Evolutionary conservation across 345 rosid genomes (phyloP).

Genomic region (Capsella bursapastoris): DNA sequence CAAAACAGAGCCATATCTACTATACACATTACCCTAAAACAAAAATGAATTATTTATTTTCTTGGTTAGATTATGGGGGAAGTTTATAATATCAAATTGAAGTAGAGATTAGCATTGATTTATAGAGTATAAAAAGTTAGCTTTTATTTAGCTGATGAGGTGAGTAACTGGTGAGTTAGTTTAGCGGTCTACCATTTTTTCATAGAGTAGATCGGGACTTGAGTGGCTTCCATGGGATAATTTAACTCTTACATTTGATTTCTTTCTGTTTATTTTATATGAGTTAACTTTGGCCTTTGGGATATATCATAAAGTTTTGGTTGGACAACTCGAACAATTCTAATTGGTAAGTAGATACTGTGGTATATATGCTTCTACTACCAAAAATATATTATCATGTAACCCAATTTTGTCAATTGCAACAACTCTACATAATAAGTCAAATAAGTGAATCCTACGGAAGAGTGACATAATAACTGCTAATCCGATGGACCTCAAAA

Average conservation of each 20-base stretch:
- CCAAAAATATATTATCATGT: neutral
- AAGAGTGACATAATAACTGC: slow-evolving; percentile 18
- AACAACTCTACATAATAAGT: slow-evolving; percentile 35
- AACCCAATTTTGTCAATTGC: slow-evolving; percentile 15
- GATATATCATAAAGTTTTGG: neutral
- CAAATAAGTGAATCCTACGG: neutral
- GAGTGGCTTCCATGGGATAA: slow-evolving; percentile 31
- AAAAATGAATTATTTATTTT: neutral
- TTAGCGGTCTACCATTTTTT: slow-evolving; percentile 38
- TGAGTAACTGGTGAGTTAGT: slow-evolving; percentile 45
- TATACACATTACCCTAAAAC: slow-evolving; percentile 4
- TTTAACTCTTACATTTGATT: neutral
- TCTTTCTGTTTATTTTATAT: neutral
- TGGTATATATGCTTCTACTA: neutral
- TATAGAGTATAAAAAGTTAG: slow-evolving; percentile 26
- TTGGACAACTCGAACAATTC: slow-evolving; percentile 11
- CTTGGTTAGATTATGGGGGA: slow-evolving; percentile 12
- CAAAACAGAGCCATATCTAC: slow-evolving; percentile 19
- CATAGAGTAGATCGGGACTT: slow-evolving; percentile 38
- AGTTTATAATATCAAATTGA: slow-evolving; percentile 16
- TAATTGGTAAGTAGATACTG: slow-evolving; percentile 19
- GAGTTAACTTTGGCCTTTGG: neutral
- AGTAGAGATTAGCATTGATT: slow-evolving; percentile 17
- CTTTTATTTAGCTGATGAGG: slow-evolving; percentile 22
- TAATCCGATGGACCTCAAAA: neutral